Evolutionary conservation across 148 eudicot genomes (phyloP).

Genomic region (Cornus controversa): DNA sequence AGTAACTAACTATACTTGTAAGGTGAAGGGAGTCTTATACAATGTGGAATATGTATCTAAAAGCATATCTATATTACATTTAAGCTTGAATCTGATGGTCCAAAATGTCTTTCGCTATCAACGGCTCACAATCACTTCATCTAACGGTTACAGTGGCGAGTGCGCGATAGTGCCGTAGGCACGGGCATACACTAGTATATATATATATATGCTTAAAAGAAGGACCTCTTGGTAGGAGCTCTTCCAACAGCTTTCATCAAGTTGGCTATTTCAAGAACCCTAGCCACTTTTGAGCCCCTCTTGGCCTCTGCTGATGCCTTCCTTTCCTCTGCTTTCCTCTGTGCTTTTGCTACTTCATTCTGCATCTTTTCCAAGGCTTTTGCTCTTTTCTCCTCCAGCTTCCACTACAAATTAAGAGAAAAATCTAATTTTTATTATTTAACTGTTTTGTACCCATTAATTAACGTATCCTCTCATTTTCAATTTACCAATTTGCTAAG

Average conservation of each 20-base stretch:
- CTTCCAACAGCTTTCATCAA: conserved; percentile 79
- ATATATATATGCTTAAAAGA: conserved; percentile 34
- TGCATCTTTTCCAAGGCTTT: conserved; percentile 86
- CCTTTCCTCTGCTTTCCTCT: conserved; percentile 83
- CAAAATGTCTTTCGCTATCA: no score
- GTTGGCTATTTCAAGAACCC: conserved; percentile 63
- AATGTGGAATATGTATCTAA: no score
- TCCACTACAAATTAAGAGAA: conserved; percentile 56
- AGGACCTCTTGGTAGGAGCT: conserved; percentile 75
- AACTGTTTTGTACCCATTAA: no score
- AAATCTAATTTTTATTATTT: neutral
- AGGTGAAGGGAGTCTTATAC: conserved; percentile 2
- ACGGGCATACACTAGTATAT: no score
- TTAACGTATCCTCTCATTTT: no score
- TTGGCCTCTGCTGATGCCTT: conserved; percentile 89
- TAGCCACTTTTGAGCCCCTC: conserved; percentile 85
- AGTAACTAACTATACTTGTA: neutral
- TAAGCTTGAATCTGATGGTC: no score
- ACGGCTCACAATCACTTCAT: no score
- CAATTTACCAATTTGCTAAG: no score
- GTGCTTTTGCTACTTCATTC: conserved; percentile 87
- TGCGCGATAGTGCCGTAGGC: no score
- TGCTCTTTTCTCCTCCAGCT: conserved; percentile 87
- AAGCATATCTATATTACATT: no score
- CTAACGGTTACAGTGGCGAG: no score